These are phyloP conservation scores for Vararia minispora DNA, from an alignment of 768 basidiomycete genomes.

Conservation along the genomic window DNA sequence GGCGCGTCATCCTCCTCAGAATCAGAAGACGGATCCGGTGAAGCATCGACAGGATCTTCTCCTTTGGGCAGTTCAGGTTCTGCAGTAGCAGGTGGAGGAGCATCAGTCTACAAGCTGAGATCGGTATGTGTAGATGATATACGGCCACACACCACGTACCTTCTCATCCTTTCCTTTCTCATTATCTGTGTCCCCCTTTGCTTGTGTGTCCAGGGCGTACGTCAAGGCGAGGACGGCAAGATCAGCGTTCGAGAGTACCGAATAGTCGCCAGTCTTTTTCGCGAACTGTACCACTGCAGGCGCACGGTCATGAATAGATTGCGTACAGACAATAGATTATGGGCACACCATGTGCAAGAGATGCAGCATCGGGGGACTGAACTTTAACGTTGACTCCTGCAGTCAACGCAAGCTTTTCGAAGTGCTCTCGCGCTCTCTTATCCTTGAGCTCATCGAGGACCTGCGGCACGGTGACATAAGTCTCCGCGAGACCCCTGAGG, in stretches of 20 bases:
- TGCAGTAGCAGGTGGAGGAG: not conserved
- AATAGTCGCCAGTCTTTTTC: conserved; percentile 93
- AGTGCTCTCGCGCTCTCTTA: conserved; percentile 76
- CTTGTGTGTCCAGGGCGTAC: conserved; percentile 57
- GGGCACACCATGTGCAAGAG: conserved; percentile 49
- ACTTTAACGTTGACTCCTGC: conserved; percentile 69
- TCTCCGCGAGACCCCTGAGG: conserved; percentile 77
- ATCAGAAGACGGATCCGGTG: not conserved
- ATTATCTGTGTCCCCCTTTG: conserved; percentile 21
- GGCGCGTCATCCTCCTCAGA: not conserved
- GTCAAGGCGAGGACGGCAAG: conserved; percentile 85
- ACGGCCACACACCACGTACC: conserved; percentile 17
- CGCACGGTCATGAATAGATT: conserved; percentile 11
- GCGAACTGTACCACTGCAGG: conserved; percentile 75
- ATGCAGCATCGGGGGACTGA: conserved; percentile 54
- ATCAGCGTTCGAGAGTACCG: conserved; percentile 87
- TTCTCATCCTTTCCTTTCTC: conserved; percentile 15
- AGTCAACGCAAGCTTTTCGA: conserved; percentile 64
- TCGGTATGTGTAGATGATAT: too few species aligned
- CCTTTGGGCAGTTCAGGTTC: not conserved
- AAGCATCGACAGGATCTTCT: not conserved
- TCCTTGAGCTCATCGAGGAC: conserved; percentile 88
- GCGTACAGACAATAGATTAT: not conserved
- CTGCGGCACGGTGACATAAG: conserved; percentile 81
- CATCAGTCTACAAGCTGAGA: not conserved